Evolutionary conservation across 2,329 filamentous ascomycete genomes (phyloP), one percentile per base, ranked within the genome.

Genomic region (Trichoderma asperellum): DNA sequence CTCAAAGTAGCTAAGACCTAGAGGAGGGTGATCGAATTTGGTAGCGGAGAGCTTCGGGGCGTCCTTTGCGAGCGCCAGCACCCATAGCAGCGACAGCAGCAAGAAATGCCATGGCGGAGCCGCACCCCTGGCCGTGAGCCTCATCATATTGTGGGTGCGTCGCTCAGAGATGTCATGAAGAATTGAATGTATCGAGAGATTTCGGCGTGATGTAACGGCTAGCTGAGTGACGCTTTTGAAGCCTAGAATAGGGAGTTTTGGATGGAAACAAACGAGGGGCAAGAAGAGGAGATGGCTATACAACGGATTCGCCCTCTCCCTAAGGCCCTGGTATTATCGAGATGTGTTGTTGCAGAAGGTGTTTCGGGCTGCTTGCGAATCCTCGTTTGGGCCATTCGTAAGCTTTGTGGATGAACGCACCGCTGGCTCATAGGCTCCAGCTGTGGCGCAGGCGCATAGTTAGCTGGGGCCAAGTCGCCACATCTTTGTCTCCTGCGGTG

Each of bases 1-100:
- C 76, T 96, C 91, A 77, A 99, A 98, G 81, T 97, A 99, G 81
- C 92, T 91, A 73, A 97, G 83, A 77, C 89, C 89, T 66, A 82
- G 78, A 0, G 93, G 92, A 66, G 85, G 80, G 75, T 89, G 84
- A 56, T 91, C 83, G 81, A 97, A 92, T 58, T 86, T 80, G 65
- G 83, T 91, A 70, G 84, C 82, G 71, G 86, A 84, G 75, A 97
- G 85, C 68, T 85, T 84, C 29, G 94, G 94, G 60, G 84, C 83
- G 76, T 89, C 86, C 78, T 90, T 91, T 68, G 88, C 82, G 72
- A 82, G 74, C 73, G 77, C 78, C 73, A 78, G 71, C 70, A 80
- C 79, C 77, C 78, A 81, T 62, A 79, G 71, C 47, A 82, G 73
- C 70, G 84, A 85, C 78, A 88, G 81, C 77, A 88, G 78, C 77